Base-by-base conservation (phyloP, 805 yeast genomes). In the Kodamaea fukazawae region DNA sequence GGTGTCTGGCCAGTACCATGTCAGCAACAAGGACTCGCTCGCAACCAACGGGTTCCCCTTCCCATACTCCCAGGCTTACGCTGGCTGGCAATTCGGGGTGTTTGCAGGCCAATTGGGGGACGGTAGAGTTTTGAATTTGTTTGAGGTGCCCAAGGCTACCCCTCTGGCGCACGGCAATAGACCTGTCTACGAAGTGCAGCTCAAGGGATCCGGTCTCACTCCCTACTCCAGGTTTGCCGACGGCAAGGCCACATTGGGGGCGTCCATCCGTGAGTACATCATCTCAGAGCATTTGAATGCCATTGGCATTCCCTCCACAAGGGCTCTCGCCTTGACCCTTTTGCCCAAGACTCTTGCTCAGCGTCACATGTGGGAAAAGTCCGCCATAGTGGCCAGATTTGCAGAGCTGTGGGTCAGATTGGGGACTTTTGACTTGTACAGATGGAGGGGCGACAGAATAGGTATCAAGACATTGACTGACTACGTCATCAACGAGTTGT, bases 81-180 rank as follows among this genome's bases (percentile, higher is more conserved):
- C 98, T 1, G 99, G 99, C 1, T 88, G 83, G 73, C 99, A 91
- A 56, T 91, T 93, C 67, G 98, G 99, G 2, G 79, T 78, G 48
- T 91, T 91, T 78, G 97, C 97, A 0, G 98, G 98, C 2, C 99
- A 93, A 60, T 66, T 91, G 45, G 99, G 99, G 5, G 99, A 91
- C 59, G 99, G 99, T 1, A 68, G 99, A 44, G 96, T 88, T 2
- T 75, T 82, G 5, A 87, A 85, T 53, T 63, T 91, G 32, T 90
- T 91, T 63, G 91, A 86, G 47, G 62, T 83, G 0, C 70, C 72
- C 4, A 79, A 76, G 48, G 32, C 22, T 15, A 27, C 22, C 27
- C 16, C 10, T 52, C 50, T 22, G 23, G 16, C 27, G 10, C 38
- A 34, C 10, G 2, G 12, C 3, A 70, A 75, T 14, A 60, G 73